Conservation (phyloP, 768 basidiomycete species). For the Auricularia sp. region DNA sequence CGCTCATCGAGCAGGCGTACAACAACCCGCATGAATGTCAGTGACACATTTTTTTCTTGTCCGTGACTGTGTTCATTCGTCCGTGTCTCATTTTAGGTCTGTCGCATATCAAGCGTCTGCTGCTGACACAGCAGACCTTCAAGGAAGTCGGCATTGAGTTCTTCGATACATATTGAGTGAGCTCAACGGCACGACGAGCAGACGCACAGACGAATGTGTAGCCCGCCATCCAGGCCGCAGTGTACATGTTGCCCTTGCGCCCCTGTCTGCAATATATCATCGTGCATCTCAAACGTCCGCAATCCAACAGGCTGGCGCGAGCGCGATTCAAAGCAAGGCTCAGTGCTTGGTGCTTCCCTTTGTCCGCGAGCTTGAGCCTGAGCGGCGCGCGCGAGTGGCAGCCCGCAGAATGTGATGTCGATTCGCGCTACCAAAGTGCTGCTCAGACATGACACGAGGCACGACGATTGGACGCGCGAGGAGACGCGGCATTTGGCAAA, state of each 20-base stretch:
- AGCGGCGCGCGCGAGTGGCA: no score
- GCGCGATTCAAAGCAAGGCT: no score
- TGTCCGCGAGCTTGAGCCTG: no score
- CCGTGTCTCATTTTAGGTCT: constrained; percentile 37
- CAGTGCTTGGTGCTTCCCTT: no score
- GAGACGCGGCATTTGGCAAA: no score
- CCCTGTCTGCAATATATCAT: constrained; percentile 17
- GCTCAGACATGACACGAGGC: no score
- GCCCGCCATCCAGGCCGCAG: constrained; percentile 59
- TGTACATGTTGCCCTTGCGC: constrained; percentile 66
- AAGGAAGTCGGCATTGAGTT: constrained; percentile 97
- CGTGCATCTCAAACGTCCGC: no score
- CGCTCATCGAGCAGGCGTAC: constrained; percentile 96
- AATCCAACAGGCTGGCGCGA: no score
- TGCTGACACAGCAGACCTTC: constrained; percentile 96
- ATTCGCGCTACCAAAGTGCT: no score
- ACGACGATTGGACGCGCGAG: no score
- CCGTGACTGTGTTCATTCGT: background rate
- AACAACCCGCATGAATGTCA: constrained; percentile 97
- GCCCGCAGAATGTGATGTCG: no score
- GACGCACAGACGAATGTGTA: constrained; percentile 75
- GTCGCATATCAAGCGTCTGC: constrained; percentile 93
- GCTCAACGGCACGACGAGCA: no score
- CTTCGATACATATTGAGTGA: constrained; percentile 69
- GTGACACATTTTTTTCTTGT: constrained; percentile 1